Conservation (phyloP, 768 basidiomycete genomes). For the Dacryopinax primogenitus region DNA sequence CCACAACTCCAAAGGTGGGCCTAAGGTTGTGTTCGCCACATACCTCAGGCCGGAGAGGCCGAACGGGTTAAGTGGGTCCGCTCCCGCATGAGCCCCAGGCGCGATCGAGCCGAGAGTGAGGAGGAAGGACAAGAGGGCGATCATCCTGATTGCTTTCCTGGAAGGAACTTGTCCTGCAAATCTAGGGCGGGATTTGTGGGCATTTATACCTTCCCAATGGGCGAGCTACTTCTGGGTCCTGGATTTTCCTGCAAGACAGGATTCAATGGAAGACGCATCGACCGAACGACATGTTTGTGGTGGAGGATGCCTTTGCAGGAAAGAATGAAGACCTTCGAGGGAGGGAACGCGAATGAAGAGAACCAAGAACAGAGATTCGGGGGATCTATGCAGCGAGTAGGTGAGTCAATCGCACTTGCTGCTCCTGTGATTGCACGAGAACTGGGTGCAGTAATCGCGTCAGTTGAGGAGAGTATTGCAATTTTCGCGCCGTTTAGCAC, state of each 20-base stretch:
- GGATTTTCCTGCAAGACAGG: too few species aligned
- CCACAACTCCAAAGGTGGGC: not conserved
- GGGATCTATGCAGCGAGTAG: not conserved
- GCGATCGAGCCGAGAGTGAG: not conserved
- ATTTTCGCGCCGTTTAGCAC: too few species aligned
- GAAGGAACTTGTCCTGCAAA: too few species aligned
- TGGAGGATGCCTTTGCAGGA: not conserved
- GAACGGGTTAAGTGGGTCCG: not conserved
- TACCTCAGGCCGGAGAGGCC: not conserved
- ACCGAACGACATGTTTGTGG: too few species aligned
- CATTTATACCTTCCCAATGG: not conserved
- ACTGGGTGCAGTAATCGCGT: not conserved
- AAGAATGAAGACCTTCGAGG: not conserved
- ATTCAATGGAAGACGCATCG: too few species aligned
- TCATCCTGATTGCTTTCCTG: too few species aligned
- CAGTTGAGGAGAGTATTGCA: not conserved
- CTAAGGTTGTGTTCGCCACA: not conserved
- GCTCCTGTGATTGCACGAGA: too few species aligned
- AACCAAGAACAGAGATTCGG: not conserved
- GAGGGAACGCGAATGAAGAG: not conserved
- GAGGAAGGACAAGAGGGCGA: not conserved
- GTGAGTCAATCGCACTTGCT: not conserved
- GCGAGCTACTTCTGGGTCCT: too few species aligned
- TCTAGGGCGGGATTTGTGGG: too few species aligned
- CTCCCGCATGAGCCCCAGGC: not conserved